These are phyloP conservation scores for Gynostemma pentaphyllum DNA, from an alignment of 306 rosid species.

Conservation along the genomic window DNA sequence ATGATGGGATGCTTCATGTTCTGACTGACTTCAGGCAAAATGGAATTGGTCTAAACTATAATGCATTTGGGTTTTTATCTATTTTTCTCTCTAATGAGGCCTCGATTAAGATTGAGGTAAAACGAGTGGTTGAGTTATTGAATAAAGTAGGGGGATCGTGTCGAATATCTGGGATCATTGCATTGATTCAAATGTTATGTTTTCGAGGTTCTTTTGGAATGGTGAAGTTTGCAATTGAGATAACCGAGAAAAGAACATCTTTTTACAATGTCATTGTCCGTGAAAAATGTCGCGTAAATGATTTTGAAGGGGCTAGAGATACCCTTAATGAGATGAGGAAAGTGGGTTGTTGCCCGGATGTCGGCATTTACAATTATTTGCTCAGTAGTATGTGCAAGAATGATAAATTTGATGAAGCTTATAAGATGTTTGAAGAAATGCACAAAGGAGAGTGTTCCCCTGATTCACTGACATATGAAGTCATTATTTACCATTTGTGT, in stretches of 20 bases:
- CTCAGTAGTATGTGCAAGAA: constrained; percentile 40
- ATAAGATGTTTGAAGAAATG: constrained; percentile 30
- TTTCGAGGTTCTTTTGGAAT: constrained; percentile 27
- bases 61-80: constrained; percentile 49
- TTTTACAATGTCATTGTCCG: constrained; percentile 42
- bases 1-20: constrained; percentile 34
- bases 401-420: constrained; percentile 32
- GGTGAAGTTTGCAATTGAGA: constrained; percentile 40
- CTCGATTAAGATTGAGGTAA: constrained; percentile 21
- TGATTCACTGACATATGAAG: constrained; percentile 36
- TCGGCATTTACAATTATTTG: constrained; percentile 29
- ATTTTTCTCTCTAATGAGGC: constrained; percentile 19
- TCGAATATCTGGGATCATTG: constrained; percentile 34
- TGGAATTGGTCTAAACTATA: constrained; percentile 17
- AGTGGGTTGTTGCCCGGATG: constrained; percentile 27
- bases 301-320: constrained; percentile 32
- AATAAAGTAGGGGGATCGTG: constrained; percentile 52
- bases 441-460: constrained; percentile 26
- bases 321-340: constrained; percentile 44
- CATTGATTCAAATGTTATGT: constrained; percentile 49
- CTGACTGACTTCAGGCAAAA: constrained; percentile 26
- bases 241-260: constrained; percentile 21
- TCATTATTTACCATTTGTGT: constrained; percentile 33
- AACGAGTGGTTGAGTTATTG: constrained; percentile 29
- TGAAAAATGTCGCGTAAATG: constrained; percentile 34